phyloP scores from a whole-genome alignment of 768 basidiomycete genomes.

The Cystobasidium onofrii region DNA sequence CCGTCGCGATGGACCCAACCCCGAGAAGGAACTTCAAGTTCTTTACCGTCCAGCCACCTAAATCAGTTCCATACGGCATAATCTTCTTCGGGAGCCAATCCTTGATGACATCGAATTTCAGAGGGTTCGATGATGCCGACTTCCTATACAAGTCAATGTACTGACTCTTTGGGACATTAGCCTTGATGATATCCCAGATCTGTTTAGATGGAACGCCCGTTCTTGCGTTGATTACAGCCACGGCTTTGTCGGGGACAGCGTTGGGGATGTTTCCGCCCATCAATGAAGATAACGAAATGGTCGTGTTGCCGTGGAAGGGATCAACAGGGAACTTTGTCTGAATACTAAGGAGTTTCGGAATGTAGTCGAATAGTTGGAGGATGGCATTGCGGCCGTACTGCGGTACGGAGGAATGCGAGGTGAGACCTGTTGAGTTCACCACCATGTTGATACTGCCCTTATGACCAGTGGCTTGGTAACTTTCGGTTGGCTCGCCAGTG shows the following conservation, averaged over 20 bases:
- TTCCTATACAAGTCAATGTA: not conserved
- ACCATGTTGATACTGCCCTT: constrained; percentile 26
- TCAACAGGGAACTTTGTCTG: constrained; percentile 9
- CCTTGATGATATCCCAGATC: constrained; percentile 24
- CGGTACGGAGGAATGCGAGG: constrained; percentile 13
- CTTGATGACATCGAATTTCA: constrained; percentile 9
- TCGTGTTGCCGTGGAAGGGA: constrained; percentile 15
- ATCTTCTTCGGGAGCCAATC: constrained; percentile 20
- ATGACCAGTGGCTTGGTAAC: constrained; percentile 9
- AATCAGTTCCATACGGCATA: constrained; percentile 13
- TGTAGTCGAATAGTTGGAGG: constrained; percentile 5
- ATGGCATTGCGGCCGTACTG: constrained; percentile 19
- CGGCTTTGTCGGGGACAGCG: not conserved
- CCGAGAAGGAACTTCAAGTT: constrained; percentile 21
- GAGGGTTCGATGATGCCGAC: constrained; percentile 6
- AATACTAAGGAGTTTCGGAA: not conserved
- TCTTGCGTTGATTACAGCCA: not conserved
- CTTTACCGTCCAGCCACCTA: not conserved
- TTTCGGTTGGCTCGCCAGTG: constrained; percentile 12
- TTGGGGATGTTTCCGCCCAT: constrained; percentile 1
- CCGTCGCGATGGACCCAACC: constrained; percentile 9
- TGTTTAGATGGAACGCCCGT: not conserved
- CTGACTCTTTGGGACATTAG: not conserved
- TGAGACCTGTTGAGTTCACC: constrained; percentile 5
- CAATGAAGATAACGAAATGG: not conserved